phyloP scores from a whole-genome alignment of 345 rosid genomes.

The Aquilaria sinensis region DNA sequence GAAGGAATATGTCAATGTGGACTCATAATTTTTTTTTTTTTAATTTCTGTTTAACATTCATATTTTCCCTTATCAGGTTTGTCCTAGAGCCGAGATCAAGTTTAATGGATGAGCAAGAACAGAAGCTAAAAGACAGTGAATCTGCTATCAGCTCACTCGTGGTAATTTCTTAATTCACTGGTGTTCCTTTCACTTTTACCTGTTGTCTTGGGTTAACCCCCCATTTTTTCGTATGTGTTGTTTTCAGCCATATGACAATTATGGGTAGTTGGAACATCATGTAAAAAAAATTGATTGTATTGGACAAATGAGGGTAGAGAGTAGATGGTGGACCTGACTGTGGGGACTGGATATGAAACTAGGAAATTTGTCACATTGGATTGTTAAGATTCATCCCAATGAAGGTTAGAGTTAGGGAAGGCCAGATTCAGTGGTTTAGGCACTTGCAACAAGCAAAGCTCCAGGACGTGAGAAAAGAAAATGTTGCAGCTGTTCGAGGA shows the following conservation, averaged over 20 bases:
- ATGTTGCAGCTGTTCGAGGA: too few relatives aligned
- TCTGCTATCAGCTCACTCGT: conserved; percentile 64
- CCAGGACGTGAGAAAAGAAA: too few relatives aligned
- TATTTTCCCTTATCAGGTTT: conserved; percentile 51
- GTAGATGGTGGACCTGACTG: too few relatives aligned
- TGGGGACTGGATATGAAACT: too few relatives aligned
- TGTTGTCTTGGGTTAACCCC: background rate
- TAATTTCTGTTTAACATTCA: background rate
- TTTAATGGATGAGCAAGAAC: conserved; percentile 71
- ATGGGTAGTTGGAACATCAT: too few relatives aligned
- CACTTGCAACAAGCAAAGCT: too few relatives aligned
- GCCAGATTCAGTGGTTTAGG: too few relatives aligned
- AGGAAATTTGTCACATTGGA: too few relatives aligned
- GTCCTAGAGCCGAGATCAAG: conserved; percentile 68
- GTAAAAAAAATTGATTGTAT: too few relatives aligned
- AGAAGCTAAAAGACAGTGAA: conserved; percentile 82
- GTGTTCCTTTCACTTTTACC: background rate
- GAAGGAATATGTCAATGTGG: conserved; percentile 4
- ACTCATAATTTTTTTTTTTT: conserved; percentile 21
- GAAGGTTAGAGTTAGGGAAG: too few relatives aligned
- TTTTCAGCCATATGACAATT: background rate
- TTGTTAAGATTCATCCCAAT: too few relatives aligned
- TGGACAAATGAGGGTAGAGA: too few relatives aligned
- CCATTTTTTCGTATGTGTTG: background rate
- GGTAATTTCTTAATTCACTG: conserved; percentile 28